Evolutionary conservation across 2,329 filamentous ascomycete species (phyloP).

Genomic region (Daldinia sp.): DNA sequence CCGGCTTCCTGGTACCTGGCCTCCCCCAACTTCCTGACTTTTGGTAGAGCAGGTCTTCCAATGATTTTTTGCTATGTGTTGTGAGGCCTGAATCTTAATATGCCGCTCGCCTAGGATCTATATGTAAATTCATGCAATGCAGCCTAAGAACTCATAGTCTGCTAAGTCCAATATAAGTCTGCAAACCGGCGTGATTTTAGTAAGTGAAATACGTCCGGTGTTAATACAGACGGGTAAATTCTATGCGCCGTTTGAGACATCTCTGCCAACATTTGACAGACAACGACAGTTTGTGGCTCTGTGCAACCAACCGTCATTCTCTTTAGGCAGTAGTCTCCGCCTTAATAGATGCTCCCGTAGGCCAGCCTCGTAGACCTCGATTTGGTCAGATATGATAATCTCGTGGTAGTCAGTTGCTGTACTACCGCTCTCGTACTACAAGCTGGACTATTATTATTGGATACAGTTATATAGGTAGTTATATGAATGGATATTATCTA

Average conservation of each 20-base stretch:
- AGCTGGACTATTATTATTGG: constrained; percentile 13
- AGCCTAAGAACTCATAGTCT: constrained; percentile 32
- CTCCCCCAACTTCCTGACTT: not conserved
- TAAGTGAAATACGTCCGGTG: not conserved
- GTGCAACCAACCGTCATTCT: constrained; percentile 35
- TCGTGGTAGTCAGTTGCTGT: constrained; percentile 1
- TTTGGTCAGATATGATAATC: constrained; percentile 34
- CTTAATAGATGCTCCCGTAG: constrained; percentile 32
- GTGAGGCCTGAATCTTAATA: constrained; percentile 4
- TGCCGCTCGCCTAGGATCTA: constrained; percentile 29
- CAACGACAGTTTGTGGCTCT: constrained; percentile 31
- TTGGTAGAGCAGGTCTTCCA: not conserved
- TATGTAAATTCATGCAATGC: constrained; percentile 37
- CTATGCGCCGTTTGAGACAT: constrained; percentile 35
- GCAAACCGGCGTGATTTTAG: constrained; percentile 3
- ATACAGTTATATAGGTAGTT: not conserved
- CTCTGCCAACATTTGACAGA: constrained; percentile 34
- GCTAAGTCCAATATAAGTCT: constrained; percentile 4
- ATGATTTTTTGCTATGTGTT: not conserved
- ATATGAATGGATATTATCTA: constrained; percentile 5
- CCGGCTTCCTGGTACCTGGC: constrained; percentile 21
- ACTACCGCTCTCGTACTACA: constrained; percentile 6
- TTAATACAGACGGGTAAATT: constrained; percentile 15
- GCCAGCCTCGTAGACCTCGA: constrained; percentile 21
- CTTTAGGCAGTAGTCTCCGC: constrained; percentile 12